A percentile compares a stretch with the other conserved stretches of the same genome.
phyloP scores from a whole-genome alignment of 495 filamentous ascomycete genomes.

The Penicillium paxilli region DNA sequence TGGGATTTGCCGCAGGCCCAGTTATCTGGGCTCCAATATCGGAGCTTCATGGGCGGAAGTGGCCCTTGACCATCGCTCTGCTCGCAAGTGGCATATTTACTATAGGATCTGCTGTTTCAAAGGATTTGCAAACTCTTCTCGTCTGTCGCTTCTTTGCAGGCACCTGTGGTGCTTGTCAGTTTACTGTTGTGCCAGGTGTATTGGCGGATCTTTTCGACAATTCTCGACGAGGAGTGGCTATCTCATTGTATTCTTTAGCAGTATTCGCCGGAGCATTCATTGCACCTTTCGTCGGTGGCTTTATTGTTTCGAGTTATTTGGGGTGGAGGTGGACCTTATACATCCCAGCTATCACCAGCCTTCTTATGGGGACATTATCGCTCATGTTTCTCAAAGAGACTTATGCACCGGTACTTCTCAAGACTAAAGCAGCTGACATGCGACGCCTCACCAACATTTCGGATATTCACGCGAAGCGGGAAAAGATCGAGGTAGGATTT shows the following conservation, averaged over 20 bases:
- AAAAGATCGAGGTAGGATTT: constrained; percentile 44
- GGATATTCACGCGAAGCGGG: constrained; percentile 50
- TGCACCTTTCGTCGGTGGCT: constrained; percentile 52
- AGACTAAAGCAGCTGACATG: constrained; percentile 37
- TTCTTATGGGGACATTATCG: constrained; percentile 25
- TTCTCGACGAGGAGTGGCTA: constrained; percentile 45
- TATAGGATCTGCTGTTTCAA: constrained; percentile 55
- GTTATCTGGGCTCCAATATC: constrained; percentile 67
- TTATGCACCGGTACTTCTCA: constrained; percentile 41
- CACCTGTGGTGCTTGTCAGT: constrained; percentile 49
- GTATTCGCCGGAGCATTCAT: constrained; percentile 50
- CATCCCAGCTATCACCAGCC: constrained; percentile 40
- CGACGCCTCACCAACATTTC: constrained; percentile 44
- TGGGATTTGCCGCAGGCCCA: constrained; percentile 56
- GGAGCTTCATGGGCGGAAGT: constrained; percentile 70
- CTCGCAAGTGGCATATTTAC: constrained; percentile 55
- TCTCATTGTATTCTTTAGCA: constrained; percentile 50
- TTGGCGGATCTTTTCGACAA: constrained; percentile 55
- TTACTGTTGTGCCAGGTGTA: constrained; percentile 50
- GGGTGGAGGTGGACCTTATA: constrained; percentile 53
- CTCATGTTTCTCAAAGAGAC: constrained; percentile 36
- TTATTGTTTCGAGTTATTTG: constrained; percentile 35
- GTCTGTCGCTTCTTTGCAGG: constrained; percentile 54
- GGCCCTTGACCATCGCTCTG: constrained; percentile 53
- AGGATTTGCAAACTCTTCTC: constrained; percentile 56